These are phyloP conservation scores for Ilex paraguariensis DNA, from an alignment of 305 asterid genomes.

Conservation along the genomic window DNA sequence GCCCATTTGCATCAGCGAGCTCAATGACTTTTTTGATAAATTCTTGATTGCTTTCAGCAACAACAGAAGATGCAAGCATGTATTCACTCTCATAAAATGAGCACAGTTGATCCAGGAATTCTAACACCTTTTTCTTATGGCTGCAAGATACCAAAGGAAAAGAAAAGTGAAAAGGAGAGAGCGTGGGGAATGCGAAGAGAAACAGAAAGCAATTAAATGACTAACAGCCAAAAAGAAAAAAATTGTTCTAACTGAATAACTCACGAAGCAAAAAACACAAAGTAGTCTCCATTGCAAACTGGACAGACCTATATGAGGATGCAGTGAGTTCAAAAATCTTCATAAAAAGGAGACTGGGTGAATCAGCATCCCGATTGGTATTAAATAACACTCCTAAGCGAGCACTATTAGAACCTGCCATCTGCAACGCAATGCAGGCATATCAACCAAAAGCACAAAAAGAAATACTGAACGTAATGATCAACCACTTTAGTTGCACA, in stretches of 20 bases:
- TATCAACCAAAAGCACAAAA: conserved; percentile 9
- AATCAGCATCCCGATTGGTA: conserved; percentile 41
- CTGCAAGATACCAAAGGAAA: conserved; percentile 37
- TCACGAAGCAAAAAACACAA: not conserved
- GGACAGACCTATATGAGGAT: conserved; percentile 74
- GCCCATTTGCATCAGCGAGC: conserved; percentile 77
- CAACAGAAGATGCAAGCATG: conserved; percentile 37
- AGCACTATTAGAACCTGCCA: conserved; percentile 66
- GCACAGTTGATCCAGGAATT: conserved; percentile 83
- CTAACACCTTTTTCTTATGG: conserved; percentile 74
- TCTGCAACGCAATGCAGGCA: conserved; percentile 47
- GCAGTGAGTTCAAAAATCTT: conserved; percentile 66
- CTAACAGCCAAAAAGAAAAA: not conserved
- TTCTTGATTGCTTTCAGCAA: conserved; percentile 43
- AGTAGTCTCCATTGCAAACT: conserved; percentile 3
- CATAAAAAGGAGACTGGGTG: conserved; percentile 59
- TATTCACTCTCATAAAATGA: conserved; percentile 61
- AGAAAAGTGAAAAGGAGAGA: conserved; percentile 6
- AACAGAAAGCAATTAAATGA: not conserved
- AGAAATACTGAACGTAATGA: not conserved
- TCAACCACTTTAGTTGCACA: too few relatives aligned
- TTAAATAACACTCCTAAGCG: conserved; percentile 82
- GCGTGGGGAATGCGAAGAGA: not conserved
- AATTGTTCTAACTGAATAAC: not conserved
- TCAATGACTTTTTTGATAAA: conserved; percentile 60